Evolutionary conservation across 495 filamentous ascomycete genomes (phyloP).

Genomic region (Aspergillus sclerotioniger): DNA sequence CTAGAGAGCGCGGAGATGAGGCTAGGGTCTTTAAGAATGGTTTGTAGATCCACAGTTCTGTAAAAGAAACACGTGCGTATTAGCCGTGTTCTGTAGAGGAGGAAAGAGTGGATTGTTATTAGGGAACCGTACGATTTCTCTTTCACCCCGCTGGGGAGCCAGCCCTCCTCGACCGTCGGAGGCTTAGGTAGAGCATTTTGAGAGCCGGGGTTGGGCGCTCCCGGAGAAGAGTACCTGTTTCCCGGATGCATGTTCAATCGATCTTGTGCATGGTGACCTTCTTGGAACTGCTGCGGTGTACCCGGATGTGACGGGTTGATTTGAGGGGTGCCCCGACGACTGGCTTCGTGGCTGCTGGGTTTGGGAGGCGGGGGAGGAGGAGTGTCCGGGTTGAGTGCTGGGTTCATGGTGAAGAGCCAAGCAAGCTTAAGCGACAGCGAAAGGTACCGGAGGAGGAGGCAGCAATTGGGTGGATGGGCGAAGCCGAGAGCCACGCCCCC

Average conservation of each 20-base stretch:
- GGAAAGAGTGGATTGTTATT: not conserved
- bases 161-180: slow-evolving; percentile 47
- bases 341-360: slow-evolving; percentile 65
- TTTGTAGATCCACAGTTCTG: slow-evolving; percentile 60
- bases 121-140: slow-evolving; percentile 64
- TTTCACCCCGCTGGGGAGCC: slow-evolving; percentile 67
- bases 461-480: slow-evolving; percentile 1
- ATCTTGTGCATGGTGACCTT: slow-evolving; percentile 25
- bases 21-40: slow-evolving; percentile 57
- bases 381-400: slow-evolving; percentile 45
- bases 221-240: slow-evolving; percentile 18
- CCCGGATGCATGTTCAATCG: slow-evolving; percentile 17
- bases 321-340: slow-evolving; percentile 62
- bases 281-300: slow-evolving; percentile 31
- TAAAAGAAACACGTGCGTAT: slow-evolving; percentile 37
- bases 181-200: slow-evolving; percentile 30
- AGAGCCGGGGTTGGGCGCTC: slow-evolving; percentile 12
- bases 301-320: slow-evolving; percentile 31
- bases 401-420: slow-evolving; percentile 23
- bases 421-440: not conserved
- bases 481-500: not conserved
- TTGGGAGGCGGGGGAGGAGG: slow-evolving; percentile 74
- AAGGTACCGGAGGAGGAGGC: not conserved
- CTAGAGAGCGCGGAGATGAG: slow-evolving; percentile 63
- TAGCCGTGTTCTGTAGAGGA: not conserved